Evolutionary conservation across 352 stramenopile genomes (phyloP).

Genomic region (Aphanomyces astaci): DNA sequence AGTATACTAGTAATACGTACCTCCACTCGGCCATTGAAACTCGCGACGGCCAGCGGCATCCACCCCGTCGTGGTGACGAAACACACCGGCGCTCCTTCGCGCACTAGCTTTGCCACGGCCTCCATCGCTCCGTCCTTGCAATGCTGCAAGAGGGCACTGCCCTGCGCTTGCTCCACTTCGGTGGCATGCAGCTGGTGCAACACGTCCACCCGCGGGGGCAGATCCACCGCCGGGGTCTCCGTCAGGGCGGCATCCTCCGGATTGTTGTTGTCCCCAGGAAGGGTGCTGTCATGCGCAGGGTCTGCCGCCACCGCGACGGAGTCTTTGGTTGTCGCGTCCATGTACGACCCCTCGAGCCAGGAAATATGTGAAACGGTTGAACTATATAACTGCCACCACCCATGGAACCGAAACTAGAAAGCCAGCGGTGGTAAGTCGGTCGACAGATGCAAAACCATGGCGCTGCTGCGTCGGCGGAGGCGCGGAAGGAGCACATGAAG

Average conservation of each 20-base stretch:
- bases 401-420: no score
- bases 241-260: constrained; percentile 24
- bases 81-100: constrained; percentile 40
- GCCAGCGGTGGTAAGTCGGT: no score
- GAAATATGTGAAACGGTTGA: no score
- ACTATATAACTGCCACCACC: no score
- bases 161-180: constrained; percentile 43
- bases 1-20: no score
- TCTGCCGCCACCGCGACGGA: neutral
- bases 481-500: neutral
- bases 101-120: constrained; percentile 35
- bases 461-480: neutral
- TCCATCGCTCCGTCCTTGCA: constrained; percentile 44
- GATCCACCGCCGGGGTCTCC: constrained; percentile 24
- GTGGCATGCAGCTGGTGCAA: constrained; percentile 48
- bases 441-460: neutral
- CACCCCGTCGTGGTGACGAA: constrained; percentile 75
- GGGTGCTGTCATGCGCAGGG: neutral
- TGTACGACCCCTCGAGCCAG: neutral
- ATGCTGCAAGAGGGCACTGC: constrained; percentile 48
- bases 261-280: neutral
- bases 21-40: constrained; percentile 53
- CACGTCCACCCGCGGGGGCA: constrained; percentile 47
- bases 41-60: constrained; percentile 57
- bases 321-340: constrained; percentile 20